Conservation (phyloP, 352 stramenopile genomes). For the Pythium pectinolyticum region DNA sequence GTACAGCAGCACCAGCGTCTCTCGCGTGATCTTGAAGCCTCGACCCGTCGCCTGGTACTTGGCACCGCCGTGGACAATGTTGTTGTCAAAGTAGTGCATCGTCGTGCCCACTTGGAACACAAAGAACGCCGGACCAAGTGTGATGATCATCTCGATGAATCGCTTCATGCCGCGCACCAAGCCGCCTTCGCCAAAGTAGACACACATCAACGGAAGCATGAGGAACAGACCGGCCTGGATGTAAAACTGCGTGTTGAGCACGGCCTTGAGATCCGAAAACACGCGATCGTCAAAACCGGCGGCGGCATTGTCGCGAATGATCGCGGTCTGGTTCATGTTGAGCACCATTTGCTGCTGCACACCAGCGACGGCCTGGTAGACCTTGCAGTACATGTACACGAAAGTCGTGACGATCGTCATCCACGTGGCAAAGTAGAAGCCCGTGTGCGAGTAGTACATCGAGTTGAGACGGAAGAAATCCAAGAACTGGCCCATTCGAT, state of each 20-base stretch:
- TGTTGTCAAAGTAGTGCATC: constrained; percentile 88
- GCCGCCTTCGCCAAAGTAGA: constrained; percentile 84
- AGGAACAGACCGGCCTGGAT: constrained; percentile 82
- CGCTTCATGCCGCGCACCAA: constrained; percentile 64
- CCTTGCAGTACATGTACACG: constrained; percentile 86
- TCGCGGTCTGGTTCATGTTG: constrained; percentile 70
- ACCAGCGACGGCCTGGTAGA: constrained; percentile 75
- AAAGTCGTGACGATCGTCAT: constrained; percentile 89
- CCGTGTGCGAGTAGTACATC: constrained; percentile 88
- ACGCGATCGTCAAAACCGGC: constrained; percentile 64
- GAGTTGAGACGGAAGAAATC: constrained; percentile 87
- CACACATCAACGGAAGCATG: constrained; percentile 70
- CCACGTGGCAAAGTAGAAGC: constrained; percentile 86
- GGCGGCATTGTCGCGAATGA: constrained; percentile 62
- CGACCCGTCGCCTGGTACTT: constrained; percentile 82
- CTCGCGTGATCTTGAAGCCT: constrained; percentile 83
- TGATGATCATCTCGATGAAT: constrained; percentile 80
- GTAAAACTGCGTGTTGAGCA: constrained; percentile 87
- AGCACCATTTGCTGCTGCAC: constrained; percentile 72
- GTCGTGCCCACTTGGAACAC: constrained; percentile 82
- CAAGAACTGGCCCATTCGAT: constrained; percentile 85
- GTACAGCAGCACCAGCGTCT: constrained; percentile 82
- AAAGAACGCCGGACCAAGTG: constrained; percentile 69
- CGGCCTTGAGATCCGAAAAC: constrained; percentile 54
- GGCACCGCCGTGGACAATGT: constrained; percentile 73